Evolutionary conservation across 306 rosid genomes (phyloP).

Genomic region (Acmispon strigosus): DNA sequence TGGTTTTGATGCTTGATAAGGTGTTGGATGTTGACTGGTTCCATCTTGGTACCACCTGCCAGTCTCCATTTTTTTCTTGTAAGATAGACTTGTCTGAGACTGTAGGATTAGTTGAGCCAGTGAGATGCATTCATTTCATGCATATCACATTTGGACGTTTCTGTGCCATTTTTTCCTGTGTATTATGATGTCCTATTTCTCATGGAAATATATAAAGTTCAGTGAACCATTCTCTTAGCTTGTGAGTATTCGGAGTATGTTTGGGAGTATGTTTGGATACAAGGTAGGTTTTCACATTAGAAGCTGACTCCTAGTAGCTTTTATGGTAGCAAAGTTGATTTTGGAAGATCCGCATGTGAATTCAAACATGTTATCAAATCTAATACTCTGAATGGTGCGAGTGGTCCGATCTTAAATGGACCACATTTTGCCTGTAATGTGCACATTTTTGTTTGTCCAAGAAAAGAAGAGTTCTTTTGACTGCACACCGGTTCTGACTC

Average conservation of each 20-base stretch:
- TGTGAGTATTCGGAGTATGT: not conserved
- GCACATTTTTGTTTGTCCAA: no score
- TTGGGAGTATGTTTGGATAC: not conserved
- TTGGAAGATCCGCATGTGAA: no score
- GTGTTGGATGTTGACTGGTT: slow-evolving; percentile 17
- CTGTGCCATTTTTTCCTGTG: slow-evolving; percentile 38
- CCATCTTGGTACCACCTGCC: slow-evolving; percentile 18
- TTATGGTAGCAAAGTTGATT: no score
- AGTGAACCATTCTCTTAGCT: slow-evolving; percentile 2
- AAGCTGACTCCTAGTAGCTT: no score
- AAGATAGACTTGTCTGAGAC: slow-evolving; percentile 41
- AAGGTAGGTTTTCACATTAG: no score
- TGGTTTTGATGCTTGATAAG: slow-evolving; percentile 30
- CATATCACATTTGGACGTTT: slow-evolving; percentile 21
- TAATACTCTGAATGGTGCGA: no score
- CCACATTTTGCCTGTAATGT: no score
- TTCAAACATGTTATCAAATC: no score
- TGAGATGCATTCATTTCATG: slow-evolving; percentile 34
- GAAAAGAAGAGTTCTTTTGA: no score
- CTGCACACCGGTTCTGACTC: no score
- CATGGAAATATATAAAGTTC: slow-evolving; percentile 27
- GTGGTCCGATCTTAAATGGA: no score
- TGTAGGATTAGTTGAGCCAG: slow-evolving; percentile 61
- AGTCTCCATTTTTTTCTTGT: slow-evolving; percentile 38
- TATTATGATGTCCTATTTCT: slow-evolving; percentile 29